Conservation (phyloP, 495 filamentous ascomycete genomes). For the Echria macrotheca region DNA sequence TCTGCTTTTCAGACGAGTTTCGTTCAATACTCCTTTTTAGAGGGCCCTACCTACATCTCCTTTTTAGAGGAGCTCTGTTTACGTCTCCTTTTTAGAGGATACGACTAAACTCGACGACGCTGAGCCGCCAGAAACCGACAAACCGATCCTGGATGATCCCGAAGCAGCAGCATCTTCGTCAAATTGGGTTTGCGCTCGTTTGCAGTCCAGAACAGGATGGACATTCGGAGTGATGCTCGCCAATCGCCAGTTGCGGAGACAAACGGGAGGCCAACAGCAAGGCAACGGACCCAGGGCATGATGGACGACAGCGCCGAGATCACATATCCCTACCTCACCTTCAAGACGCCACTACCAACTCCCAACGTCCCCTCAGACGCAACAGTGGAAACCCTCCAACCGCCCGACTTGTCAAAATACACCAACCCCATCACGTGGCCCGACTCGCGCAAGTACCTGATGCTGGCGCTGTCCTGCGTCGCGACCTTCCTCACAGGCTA, state of each 20-base stretch:
- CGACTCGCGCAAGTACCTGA: slow-evolving; percentile 58
- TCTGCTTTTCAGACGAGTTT: too few relatives aligned
- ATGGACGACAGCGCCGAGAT: slow-evolving; percentile 34
- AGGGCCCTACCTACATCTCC: too few relatives aligned
- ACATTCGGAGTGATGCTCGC: not conserved
- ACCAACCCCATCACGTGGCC: slow-evolving; percentile 74
- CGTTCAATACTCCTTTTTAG: too few relatives aligned
- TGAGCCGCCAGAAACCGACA: too few relatives aligned
- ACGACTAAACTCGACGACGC: too few relatives aligned
- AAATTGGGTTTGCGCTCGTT: too few relatives aligned
- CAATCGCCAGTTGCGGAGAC: not conserved
- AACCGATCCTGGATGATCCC: too few relatives aligned
- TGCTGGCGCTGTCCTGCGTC: slow-evolving; percentile 67
- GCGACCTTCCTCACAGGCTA: slow-evolving; percentile 78
- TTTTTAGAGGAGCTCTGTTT: too few relatives aligned
- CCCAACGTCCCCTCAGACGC: slow-evolving; percentile 35
- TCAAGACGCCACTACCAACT: slow-evolving; percentile 59
- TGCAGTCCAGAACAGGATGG: not conserved
- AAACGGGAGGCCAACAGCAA: not conserved
- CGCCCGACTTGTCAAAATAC: slow-evolving; percentile 63
- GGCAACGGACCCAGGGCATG: not conserved
- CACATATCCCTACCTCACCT: slow-evolving; percentile 65
- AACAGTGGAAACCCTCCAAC: slow-evolving; percentile 36
- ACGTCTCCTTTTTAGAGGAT: too few relatives aligned
- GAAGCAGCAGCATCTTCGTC: too few relatives aligned